A percentile compares a stretch with the other conserved stretches of the same genome.
Conservation (phyloP, 768 basidiomycete genomes). For the Coprinopsis marcescibilis region DNA sequence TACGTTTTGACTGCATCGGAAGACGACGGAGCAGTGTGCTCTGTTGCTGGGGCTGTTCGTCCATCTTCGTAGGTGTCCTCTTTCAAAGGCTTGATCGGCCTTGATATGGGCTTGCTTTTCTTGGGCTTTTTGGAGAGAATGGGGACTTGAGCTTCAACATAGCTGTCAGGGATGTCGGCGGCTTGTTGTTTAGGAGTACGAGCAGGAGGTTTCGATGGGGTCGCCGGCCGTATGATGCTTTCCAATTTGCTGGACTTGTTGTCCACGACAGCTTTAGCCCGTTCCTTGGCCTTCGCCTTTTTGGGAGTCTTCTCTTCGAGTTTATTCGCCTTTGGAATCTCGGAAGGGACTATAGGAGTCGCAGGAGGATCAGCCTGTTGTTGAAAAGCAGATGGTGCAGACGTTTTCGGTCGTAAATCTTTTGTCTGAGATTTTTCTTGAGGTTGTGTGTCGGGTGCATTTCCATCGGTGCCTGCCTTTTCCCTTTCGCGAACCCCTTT, state of each 20-base stretch:
- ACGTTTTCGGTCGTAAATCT: too few species aligned
- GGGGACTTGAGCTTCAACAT: conserved; percentile 51
- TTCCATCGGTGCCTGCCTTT: conserved; percentile 42
- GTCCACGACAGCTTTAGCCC: not conserved
- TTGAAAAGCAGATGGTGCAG: too few species aligned
- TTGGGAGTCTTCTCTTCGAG: conserved; percentile 19
- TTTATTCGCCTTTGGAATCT: conserved; percentile 24
- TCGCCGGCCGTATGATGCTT: too few species aligned
- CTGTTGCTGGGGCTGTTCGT: conserved; percentile 36
- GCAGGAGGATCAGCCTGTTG: too few species aligned
- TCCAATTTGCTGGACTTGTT: too few species aligned
- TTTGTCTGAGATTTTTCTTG: conserved; percentile 57
- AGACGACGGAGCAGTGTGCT: conserved; percentile 42
- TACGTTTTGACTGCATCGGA: conserved; percentile 36
- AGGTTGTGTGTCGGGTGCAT: conserved; percentile 11
- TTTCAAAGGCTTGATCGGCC: conserved; percentile 49
- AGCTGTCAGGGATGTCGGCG: conserved; percentile 21
- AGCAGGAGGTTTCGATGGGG: conserved; percentile 6
- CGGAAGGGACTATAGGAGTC: too few species aligned
- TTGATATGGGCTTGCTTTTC: conserved; percentile 65
- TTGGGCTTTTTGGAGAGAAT: conserved; percentile 80
- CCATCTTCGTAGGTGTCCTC: conserved; percentile 46
- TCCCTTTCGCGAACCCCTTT: conserved; percentile 53
- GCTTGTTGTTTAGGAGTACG: conserved; percentile 14
- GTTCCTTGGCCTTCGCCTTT: conserved; percentile 26